Conservation (phyloP, 1,284 basidiomycete species). For the Xerocomus nothofagi region DNA sequence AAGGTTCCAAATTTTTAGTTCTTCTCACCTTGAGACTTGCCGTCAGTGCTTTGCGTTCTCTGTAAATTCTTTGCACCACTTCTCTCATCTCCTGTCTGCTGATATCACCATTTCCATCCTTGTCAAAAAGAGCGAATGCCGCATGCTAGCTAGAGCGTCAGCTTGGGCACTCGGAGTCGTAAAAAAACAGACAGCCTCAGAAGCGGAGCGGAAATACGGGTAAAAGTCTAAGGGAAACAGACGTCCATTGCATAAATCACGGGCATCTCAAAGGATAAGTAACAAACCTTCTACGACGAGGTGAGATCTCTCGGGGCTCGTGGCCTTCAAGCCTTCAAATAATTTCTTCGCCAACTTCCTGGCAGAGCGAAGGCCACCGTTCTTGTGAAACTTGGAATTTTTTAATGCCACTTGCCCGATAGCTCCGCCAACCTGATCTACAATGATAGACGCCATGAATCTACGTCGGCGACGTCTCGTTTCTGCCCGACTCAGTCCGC, state of each 20-base stretch:
- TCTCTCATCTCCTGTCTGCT: conserved; percentile 81
- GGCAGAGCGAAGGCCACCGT: conserved; percentile 64
- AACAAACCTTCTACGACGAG: conserved; percentile 63
- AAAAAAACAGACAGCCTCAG: conserved; percentile 59
- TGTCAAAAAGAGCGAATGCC: conserved; percentile 79
- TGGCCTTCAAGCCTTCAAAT: conserved; percentile 66
- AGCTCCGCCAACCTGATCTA: conserved; percentile 68
- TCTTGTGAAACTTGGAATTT: conserved; percentile 59
- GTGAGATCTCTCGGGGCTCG: conserved; percentile 56
- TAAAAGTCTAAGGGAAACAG: conserved; percentile 54
- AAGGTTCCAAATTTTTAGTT: not conserved
- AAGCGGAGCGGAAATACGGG: conserved; percentile 72
- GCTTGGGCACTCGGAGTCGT: not conserved
- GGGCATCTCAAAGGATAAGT: not conserved
- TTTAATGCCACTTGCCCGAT: conserved; percentile 74
- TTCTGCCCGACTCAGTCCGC: conserved; percentile 29
- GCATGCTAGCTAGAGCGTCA: conserved; percentile 46
- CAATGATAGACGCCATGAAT: conserved; percentile 62
- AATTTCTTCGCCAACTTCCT: conserved; percentile 72
- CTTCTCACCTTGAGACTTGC: conserved; percentile 63
- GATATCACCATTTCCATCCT: conserved; percentile 83
- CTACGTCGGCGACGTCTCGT: conserved; percentile 47
- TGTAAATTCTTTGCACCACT: conserved; percentile 80
- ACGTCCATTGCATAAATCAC: conserved; percentile 1
- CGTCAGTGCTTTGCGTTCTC: conserved; percentile 72